These are phyloP conservation scores for Hysterium pulicare DNA, from an alignment of 2,329 filamentous ascomycete species.

Conservation along the genomic window DNA sequence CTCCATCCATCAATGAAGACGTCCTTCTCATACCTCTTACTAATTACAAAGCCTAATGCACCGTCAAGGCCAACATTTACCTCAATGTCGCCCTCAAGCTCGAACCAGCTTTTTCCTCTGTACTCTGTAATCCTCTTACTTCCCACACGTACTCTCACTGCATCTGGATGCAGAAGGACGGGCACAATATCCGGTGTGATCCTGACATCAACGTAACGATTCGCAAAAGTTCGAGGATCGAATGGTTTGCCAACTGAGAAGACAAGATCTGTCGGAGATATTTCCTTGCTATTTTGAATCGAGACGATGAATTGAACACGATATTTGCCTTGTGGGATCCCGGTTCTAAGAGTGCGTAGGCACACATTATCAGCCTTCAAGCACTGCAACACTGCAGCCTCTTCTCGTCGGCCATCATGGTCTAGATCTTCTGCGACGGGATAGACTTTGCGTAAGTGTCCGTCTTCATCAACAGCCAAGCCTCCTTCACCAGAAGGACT, in stretches of 20 bases:
- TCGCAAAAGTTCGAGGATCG: slow-evolving; percentile 27
- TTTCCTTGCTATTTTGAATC: slow-evolving; percentile 22
- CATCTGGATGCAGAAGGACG: slow-evolving; percentile 36
- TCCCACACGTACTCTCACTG: slow-evolving; percentile 34
- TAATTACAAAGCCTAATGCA: slow-evolving; percentile 35
- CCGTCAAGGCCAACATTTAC: slow-evolving; percentile 36
- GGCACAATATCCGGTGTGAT: slow-evolving; percentile 38
- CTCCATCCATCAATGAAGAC: slow-evolving; percentile 34
- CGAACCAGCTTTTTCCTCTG: slow-evolving; percentile 33
- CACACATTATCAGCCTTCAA: slow-evolving; percentile 29
- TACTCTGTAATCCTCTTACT: slow-evolving; percentile 23
- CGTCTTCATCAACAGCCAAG: slow-evolving; percentile 22
- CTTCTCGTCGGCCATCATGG: slow-evolving; percentile 31
- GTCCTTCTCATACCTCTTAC: slow-evolving; percentile 30
- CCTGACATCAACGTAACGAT: slow-evolving; percentile 34
- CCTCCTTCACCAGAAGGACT: slow-evolving; percentile 32
- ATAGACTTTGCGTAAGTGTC: slow-evolving; percentile 26
- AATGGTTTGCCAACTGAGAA: slow-evolving; percentile 38
- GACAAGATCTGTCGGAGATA: slow-evolving; percentile 27
- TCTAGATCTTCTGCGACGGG: slow-evolving; percentile 36
- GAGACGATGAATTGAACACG: slow-evolving; percentile 34
- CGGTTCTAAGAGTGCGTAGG: slow-evolving; percentile 32
- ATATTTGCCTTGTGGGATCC: slow-evolving; percentile 37
- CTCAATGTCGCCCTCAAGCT: slow-evolving; percentile 36
- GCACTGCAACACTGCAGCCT: slow-evolving; percentile 36